phyloP scores from a whole-genome alignment of 768 basidiomycete species.

The Boletus eberwhitei region DNA sequence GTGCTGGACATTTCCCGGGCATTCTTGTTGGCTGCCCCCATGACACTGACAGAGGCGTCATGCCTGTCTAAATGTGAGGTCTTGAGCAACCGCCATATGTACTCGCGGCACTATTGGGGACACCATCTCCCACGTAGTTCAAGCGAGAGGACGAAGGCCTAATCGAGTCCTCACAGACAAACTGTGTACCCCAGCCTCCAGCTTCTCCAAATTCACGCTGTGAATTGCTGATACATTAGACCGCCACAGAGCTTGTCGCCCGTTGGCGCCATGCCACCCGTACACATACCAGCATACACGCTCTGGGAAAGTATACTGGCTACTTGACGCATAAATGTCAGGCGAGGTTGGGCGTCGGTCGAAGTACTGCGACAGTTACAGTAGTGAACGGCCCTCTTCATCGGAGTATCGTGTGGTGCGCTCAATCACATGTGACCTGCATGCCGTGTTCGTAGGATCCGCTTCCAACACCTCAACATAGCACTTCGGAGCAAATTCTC shows the following conservation, averaged over 20 bases:
- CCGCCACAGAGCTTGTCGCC: slow-evolving; percentile 45
- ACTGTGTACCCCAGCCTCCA: slow-evolving; percentile 51
- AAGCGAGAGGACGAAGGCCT: slow-evolving; percentile 34
- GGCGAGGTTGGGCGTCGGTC: no score
- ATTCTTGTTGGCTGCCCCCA: slow-evolving; percentile 4
- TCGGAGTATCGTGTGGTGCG: no score
- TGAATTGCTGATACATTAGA: slow-evolving; percentile 52
- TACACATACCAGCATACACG: no score
- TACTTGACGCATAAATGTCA: no score
- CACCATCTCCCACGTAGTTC: not conserved
- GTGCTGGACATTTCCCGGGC: slow-evolving; percentile 18
- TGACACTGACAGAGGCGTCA: slow-evolving; percentile 19
- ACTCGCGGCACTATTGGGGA: slow-evolving; percentile 14
- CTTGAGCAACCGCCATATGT: slow-evolving; percentile 14
- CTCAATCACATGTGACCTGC: no score
- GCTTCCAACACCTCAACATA: no score
- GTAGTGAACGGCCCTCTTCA: no score
- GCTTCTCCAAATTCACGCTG: slow-evolving; percentile 66
- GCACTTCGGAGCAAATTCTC: no score
- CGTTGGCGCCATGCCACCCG: no score
- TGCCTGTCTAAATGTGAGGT: slow-evolving; percentile 33
- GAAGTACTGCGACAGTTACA: no score
- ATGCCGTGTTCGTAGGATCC: no score
- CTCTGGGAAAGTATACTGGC: no score
- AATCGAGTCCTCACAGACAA: slow-evolving; percentile 68